Evolutionary conservation across 805 yeast species (phyloP), one percentile per base, ranked within the genome.

Genomic region (Candida lessepsii): DNA sequence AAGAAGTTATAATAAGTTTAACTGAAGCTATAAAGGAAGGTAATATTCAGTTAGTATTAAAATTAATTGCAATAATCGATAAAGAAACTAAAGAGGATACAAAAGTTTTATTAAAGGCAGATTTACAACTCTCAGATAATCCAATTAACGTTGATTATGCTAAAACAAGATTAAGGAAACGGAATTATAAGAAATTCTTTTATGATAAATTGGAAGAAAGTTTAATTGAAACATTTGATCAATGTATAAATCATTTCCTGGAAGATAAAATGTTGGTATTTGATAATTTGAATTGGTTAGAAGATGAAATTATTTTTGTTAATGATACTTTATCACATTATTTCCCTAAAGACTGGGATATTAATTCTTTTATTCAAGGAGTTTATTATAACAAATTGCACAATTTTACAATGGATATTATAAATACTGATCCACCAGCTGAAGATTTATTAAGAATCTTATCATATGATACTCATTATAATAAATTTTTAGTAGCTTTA

Each of bases 1-100:
- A 68, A 35, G 81, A 82, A 37, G 70, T 86, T n/a, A 79, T 85
- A 10, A 78, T 76, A 34, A 80, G 78, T 37, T 52, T 88, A 26
- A 78, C 88, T 8, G 97, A 89, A 58, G 73, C 84, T 14, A 71
- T 85, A 4, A 81, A 85, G 40, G 80, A 76, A 14, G 84, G 79
- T 0, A 87, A 90, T 55, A 61, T 64, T 23, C 78, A 83, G 23
- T 66, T 89, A 47, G 80, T 86, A 1, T 80, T 81, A 26, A 78
- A 90, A 39, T 58, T 85, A 34, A 80, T 88, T 29, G 85, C 87
- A 48, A 76, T 93, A 13, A 70, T 93, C 30, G 95, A 89, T 47
- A 72, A 67, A 47, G 99, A 93, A 60, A 86, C 84, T 48, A 69
- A 75, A 20, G 88, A 86, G 53, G 99, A 93, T 54, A 59, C 80